Conservation (phyloP, 2,329 filamentous ascomycete species). For the Trichoderma cornu-damae region DNA sequence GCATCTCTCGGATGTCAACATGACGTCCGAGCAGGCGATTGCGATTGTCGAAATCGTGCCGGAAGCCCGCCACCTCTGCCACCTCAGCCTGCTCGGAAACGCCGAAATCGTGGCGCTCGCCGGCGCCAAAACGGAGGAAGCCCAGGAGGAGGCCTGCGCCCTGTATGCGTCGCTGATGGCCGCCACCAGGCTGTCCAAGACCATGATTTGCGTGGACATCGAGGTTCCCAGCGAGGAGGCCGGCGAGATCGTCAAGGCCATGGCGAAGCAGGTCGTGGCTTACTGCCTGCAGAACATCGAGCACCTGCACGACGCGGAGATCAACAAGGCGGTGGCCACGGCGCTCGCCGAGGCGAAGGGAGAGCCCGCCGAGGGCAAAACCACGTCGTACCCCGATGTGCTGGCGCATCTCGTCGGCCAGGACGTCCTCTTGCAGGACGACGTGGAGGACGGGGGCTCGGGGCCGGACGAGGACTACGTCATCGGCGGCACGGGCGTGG, state of each 20-base stretch:
- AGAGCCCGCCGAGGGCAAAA: constrained; percentile 27
- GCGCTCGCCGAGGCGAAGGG: constrained; percentile 38
- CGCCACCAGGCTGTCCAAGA: constrained; percentile 75
- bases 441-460: constrained; percentile 55
- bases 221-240: constrained; percentile 76
- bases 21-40: constrained; percentile 84
- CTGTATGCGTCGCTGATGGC: constrained; percentile 88
- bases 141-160: constrained; percentile 89
- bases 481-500: constrained; percentile 89
- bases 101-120: constrained; percentile 64
- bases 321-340: constrained; percentile 43
- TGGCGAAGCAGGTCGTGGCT: constrained; percentile 90
- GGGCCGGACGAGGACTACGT: constrained; percentile 92
- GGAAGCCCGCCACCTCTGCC: constrained; percentile 73
- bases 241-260: constrained; percentile 85
- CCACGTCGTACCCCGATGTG: constrained; percentile 63
- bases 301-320: constrained; percentile 62
- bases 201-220: constrained; percentile 84
- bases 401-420: constrained; percentile 82
- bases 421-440: constrained; percentile 46
- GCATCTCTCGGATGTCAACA: constrained; percentile 76
- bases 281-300: constrained; percentile 93
- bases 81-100: constrained; percentile 84
- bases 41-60: constrained; percentile 85
- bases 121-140: constrained; percentile 68